These are phyloP conservation scores for Candida andamanensis DNA, from an alignment of 805 yeast species.

Conservation along the genomic window DNA sequence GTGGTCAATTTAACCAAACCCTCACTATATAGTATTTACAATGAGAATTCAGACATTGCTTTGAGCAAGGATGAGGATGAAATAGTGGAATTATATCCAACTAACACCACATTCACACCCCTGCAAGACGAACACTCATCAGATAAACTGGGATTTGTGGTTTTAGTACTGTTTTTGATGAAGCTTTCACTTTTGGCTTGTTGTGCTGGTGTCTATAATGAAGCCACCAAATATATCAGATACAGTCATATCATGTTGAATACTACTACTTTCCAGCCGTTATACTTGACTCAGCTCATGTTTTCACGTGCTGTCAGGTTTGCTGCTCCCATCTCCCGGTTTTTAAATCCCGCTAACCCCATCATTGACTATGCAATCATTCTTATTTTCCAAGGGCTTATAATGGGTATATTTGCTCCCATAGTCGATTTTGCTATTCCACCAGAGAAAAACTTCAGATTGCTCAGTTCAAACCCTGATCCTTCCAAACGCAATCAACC, in stretches of 20 bases:
- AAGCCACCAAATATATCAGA: slow-evolving; percentile 47
- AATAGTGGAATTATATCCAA: slow-evolving; percentile 4
- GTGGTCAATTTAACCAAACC: slow-evolving; percentile 47
- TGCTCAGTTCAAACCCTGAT: slow-evolving; percentile 37
- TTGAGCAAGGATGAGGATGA: slow-evolving; percentile 24
- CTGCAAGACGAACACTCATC: neutral
- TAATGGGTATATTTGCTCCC: slow-evolving; percentile 56
- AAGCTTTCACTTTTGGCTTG: slow-evolving; percentile 27
- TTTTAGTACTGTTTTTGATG: slow-evolving; percentile 6
- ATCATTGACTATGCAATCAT: slow-evolving; percentile 8
- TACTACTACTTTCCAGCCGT: slow-evolving; percentile 38
- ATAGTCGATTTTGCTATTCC: slow-evolving; percentile 32
- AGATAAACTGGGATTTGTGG: neutral
- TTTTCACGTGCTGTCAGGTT: slow-evolving; percentile 21
- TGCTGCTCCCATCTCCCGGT: slow-evolving; percentile 13
- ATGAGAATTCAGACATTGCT: slow-evolving; percentile 36
- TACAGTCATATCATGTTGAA: slow-evolving; percentile 41
- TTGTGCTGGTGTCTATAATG: slow-evolving; percentile 52
- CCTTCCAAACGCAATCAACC: slow-evolving; percentile 20
- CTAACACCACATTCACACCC: slow-evolving; percentile 5
- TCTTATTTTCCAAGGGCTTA: slow-evolving; percentile 47
- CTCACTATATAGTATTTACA: slow-evolving; percentile 46
- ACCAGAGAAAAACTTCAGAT: slow-evolving; percentile 21
- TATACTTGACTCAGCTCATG: slow-evolving; percentile 28
- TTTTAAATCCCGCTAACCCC: slow-evolving; percentile 1